phyloP scores from a whole-genome alignment of 768 basidiomycete species.

The Tubosaeta brunneosetosa region DNA sequence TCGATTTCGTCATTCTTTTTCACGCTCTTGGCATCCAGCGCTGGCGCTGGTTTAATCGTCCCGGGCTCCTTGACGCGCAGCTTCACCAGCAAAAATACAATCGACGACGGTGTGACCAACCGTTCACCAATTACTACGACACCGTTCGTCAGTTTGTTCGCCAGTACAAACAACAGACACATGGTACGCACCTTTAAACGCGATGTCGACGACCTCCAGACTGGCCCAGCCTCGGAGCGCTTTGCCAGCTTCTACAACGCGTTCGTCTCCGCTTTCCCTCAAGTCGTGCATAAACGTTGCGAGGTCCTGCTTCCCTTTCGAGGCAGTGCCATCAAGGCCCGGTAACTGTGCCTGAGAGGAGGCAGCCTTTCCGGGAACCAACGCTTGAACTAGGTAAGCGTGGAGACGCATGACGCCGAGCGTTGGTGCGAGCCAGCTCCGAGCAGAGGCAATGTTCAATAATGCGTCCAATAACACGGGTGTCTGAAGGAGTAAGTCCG shows the following conservation, averaged over 20 bases:
- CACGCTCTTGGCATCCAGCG: conserved; percentile 39
- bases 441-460: conserved; percentile 75
- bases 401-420: conserved; percentile 78
- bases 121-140: conserved; percentile 83
- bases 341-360: conserved; percentile 73
- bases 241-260: conserved; percentile 37
- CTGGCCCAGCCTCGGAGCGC: conserved; percentile 67
- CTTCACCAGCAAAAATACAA: conserved; percentile 84
- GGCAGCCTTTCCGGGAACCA: conserved; percentile 49
- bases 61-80: conserved; percentile 65
- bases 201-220: conserved; percentile 73
- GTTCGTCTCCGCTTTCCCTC: conserved; percentile 16
- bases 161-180: background rate
- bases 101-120: conserved; percentile 78
- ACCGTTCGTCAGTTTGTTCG: background rate
- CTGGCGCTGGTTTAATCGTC: conserved; percentile 27
- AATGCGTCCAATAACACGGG: conserved; percentile 75
- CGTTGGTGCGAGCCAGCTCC: conserved; percentile 84
- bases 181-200: conserved; percentile 69
- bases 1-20: conserved; percentile 57
- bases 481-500: conserved; percentile 60
- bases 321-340: conserved; percentile 45
- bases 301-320: conserved; percentile 23
- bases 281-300: conserved; percentile 13
- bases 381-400: conserved; percentile 78